Base-by-base conservation (phyloP, 805 yeast genomes). In the Candida boidinii region DNA sequence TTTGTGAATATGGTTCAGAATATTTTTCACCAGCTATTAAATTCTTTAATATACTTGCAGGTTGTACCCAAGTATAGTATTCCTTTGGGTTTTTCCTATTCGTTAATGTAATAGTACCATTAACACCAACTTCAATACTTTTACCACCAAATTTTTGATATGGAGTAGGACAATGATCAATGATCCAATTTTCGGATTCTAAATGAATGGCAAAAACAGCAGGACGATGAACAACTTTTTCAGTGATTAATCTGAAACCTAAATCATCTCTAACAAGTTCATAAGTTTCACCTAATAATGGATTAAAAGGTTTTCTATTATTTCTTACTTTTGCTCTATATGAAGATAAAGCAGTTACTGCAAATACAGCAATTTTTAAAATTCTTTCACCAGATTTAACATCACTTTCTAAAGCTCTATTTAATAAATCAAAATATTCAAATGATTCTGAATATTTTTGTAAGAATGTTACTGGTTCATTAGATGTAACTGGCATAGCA, bases 81-180 rank as follows among this genome's bases (percentile, higher is more conserved):
- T 62, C 62, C 46, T 84, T 95, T 1, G 85, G 87, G 1, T 79
- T 67, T 2, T 62, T 46, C 37, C 71, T 70, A 28, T 79, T 62
- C 2, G 65, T 63, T 24, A 92, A 61, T 28, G 66, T 69, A 4
- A 81, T 62, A 11, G 64, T 63, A 24, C 98, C 98, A 28, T 70
- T 74, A 42, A 85, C 84, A 29, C 72, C 70, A 36, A 92, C 61
- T 53, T 92, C 97, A 7, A 84, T 76, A 18, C 88, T 78, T 58
- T 90, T 92, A 31, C 97, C 96, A 94, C 96, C 90, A 48, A 85
- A 84, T 53, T 87, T 86, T 47, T 88, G 96, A 16, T 71, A 70
- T 0, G 95, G 95, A 17, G 75, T 60, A 3, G 82, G 69, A n/a
- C 74, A 64, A 42, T 74, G 78, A 24, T 67, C 64, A n/a, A 68